phyloP scores from a whole-genome alignment of 345 rosid genomes.

The Lagerstroemia speciosa region DNA sequence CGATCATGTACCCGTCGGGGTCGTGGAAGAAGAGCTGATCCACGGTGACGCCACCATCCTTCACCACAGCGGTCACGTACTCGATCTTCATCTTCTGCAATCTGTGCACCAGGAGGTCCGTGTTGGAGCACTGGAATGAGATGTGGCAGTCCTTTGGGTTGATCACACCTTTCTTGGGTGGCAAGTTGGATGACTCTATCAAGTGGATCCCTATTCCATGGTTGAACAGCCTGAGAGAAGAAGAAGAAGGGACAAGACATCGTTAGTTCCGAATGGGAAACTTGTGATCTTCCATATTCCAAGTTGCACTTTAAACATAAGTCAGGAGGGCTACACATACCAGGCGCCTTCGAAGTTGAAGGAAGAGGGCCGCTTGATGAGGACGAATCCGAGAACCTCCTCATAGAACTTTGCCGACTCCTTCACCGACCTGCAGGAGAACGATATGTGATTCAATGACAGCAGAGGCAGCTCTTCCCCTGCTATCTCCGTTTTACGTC shows the following conservation, averaged over 20 bases:
- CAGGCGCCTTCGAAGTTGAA: constrained; percentile 46
- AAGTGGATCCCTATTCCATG: constrained; percentile 40
- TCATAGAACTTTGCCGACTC: constrained; percentile 30
- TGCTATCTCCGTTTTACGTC: background rate
- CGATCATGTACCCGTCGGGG: constrained; percentile 37
- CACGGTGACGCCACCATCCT: constrained; percentile 35
- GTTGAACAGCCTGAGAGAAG: constrained; percentile 34
- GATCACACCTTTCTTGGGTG: constrained; percentile 23
- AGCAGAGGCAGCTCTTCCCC: constrained; percentile 19
- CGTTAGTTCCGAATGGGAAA: background rate
- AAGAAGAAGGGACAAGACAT: background rate
- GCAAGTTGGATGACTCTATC: constrained; percentile 21
- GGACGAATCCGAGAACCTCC: constrained; percentile 37
- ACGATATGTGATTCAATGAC: constrained; percentile 37
- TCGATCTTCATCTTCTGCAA: constrained; percentile 27
- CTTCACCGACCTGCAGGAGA: constrained; percentile 29
- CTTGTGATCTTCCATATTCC: background rate
- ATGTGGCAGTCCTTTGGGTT: constrained; percentile 52
- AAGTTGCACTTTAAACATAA: background rate
- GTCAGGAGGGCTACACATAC: constrained; percentile 16
- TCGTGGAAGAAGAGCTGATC: constrained; percentile 50
- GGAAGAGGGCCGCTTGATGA: constrained; percentile 46
- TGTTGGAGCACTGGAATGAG: constrained; percentile 38
- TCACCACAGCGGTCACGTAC: constrained; percentile 31
- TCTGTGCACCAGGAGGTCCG: constrained; percentile 16